A percentile compares a stretch with the other conserved stretches of the same genome.
Conservation (phyloP, 2,329 filamentous ascomycete genomes). For the Sporothrix euskadiensis region DNA sequence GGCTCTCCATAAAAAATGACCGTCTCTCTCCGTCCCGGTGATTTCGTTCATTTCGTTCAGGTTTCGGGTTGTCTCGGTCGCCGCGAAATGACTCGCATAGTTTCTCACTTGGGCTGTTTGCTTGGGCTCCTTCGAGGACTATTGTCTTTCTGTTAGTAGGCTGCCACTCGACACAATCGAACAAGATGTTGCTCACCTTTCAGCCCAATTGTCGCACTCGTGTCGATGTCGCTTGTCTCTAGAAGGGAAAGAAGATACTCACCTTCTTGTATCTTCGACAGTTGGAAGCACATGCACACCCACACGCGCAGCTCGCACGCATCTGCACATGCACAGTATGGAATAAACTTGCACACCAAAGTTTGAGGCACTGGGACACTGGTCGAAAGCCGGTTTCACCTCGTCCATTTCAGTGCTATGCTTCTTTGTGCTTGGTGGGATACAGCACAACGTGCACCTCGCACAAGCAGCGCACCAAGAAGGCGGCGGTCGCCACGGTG, state of each 20-base stretch:
- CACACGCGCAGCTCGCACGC: slow-evolving; percentile 2
- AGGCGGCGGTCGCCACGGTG: neutral
- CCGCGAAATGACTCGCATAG: neutral
- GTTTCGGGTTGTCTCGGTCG: slow-evolving; percentile 24
- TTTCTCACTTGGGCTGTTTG: neutral
- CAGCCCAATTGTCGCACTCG: neutral
- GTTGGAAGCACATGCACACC: neutral
- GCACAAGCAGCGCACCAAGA: neutral
- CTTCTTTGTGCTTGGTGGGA: neutral
- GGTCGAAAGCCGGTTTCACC: neutral
- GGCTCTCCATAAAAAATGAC: neutral
- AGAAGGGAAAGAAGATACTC: neutral
- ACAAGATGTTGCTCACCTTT: neutral
- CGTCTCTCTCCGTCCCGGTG: neutral
- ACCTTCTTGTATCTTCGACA: neutral
- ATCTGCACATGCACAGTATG: neutral
- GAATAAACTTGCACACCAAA: neutral
- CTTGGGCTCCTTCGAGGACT: neutral
- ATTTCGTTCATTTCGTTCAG: neutral
- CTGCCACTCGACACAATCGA: neutral
- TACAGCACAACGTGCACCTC: neutral
- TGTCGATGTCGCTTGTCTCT: neutral
- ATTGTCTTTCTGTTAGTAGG: neutral
- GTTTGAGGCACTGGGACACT: neutral
- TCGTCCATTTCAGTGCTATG: neutral